Conservation (phyloP, 2,329 filamentous ascomycete species). For the Colletotrichum cereale region DNA sequence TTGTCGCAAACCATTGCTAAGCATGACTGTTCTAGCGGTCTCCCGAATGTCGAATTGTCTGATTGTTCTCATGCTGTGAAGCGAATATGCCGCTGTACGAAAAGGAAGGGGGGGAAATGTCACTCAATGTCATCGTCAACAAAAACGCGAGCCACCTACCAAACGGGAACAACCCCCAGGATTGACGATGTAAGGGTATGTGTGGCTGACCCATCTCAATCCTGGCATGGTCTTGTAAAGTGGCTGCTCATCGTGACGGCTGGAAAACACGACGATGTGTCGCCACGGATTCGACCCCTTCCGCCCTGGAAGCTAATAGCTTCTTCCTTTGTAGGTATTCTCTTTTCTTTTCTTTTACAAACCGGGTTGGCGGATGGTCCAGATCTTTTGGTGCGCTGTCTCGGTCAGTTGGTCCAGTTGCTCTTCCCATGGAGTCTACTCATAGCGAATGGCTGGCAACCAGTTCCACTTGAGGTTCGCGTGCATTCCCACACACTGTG, state of each 20-base stretch:
- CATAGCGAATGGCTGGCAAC: background rate
- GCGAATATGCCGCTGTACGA: constrained; percentile 2
- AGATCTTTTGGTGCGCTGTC: background rate
- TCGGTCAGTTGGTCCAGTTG: background rate
- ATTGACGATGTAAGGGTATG: constrained; percentile 3
- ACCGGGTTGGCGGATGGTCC: background rate
- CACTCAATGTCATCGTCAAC: background rate
- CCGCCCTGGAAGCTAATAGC: background rate
- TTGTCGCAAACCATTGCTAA: background rate
- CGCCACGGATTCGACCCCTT: background rate
- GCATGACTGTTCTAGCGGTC: background rate
- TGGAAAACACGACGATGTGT: background rate
- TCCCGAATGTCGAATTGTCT: background rate
- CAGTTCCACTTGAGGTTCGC: constrained; percentile 7
- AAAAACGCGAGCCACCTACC: background rate
- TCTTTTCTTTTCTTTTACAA: background rate
- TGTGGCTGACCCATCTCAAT: constrained; percentile 1
- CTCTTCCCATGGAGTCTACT: constrained; percentile 6
- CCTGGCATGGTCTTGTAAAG: constrained; percentile 7
- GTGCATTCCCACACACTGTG: background rate
- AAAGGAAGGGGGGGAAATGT: constrained; percentile 22
- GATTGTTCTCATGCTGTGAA: background rate
- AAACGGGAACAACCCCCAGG: background rate
- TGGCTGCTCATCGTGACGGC: background rate
- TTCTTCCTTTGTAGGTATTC: background rate